A percentile compares a stretch with the other conserved stretches of the same genome.
These are phyloP conservation scores for Bipolaris bicolor DNA, from an alignment of 2,329 filamentous ascomycete genomes.

Conservation along the genomic window DNA sequence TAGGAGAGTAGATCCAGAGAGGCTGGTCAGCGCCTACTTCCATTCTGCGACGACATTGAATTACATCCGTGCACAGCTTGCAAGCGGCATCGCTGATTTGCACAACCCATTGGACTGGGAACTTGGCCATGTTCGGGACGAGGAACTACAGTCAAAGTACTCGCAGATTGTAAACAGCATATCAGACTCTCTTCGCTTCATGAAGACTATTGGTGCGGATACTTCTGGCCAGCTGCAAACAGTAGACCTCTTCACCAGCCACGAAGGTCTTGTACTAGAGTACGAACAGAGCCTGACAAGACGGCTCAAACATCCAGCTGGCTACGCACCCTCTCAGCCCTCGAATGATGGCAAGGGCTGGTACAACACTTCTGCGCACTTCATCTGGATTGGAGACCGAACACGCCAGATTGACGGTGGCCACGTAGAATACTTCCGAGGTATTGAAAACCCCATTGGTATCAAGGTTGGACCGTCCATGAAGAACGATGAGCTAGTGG, in stretches of 20 bases:
- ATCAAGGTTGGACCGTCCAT: constrained; percentile 95
- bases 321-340: constrained; percentile 41
- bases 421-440: constrained; percentile 97
- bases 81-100: constrained; percentile 89
- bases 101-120: constrained; percentile 95
- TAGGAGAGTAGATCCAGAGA: constrained; percentile 78
- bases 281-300: constrained; percentile 91
- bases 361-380: constrained; percentile 95
- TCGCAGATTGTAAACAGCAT: constrained; percentile 82
- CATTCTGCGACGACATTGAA: constrained; percentile 94
- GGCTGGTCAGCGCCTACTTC: constrained; percentile 91
- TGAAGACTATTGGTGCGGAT: constrained; percentile 90
- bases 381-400: constrained; percentile 97
- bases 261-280: constrained; percentile 91
- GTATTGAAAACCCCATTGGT: constrained; percentile 93
- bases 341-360: constrained; percentile 64
- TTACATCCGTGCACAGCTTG: constrained; percentile 82
- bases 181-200: constrained; percentile 89
- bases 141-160: constrained; percentile 84
- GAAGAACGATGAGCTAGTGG: constrained; percentile 73
- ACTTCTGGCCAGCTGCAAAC: constrained; percentile 84
- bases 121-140: constrained; percentile 86
- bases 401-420: constrained; percentile 91
- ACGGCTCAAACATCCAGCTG: constrained; percentile 68
- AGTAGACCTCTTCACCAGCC: constrained; percentile 92